Evolutionary conservation across 2,329 filamentous ascomycete species (phyloP), one percentile per base, ranked within the genome.

Genomic region (Chrysoporthe deuterocubensis): DNA sequence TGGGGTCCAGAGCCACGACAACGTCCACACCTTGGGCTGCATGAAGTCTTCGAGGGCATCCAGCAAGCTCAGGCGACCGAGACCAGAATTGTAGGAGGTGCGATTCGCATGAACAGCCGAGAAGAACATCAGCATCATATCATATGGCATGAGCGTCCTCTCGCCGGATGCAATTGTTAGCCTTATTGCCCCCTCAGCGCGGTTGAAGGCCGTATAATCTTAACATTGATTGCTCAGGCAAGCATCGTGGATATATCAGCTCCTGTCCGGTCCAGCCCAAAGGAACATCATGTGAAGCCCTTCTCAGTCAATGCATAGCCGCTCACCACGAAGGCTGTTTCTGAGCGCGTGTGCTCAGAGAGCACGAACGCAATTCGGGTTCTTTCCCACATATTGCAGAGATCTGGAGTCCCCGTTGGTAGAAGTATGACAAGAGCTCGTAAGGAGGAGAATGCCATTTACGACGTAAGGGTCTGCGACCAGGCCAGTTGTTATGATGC

Each of bases 1-100:
- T 54, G 50, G 50, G 32, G 50, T 34, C 50, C 14, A 26, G 50
- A 54, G 50, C 50, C 50, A 54, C 50, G 26, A 54, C 50, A 54
- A 32, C 26, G 11, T 7, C 50, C 50, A 54, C 26, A 14, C 9
- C 13, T 34, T 54, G 50, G 26, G 50, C 13, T 34, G 21, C 50
- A 54, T 34, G 50, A 32, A 16, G 13, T 34, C 26, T 21, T 34
- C 48, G 48, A 26, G 48, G 50, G 32, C 11, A 21, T 14, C 50
- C 26, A 54, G 50, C 50, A 13, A 54, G 50, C 11, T 32, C 50
- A 54, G 50, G 50, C 50, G 11, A 21, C 11, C 50, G 50, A 34
- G 6, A 6, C 5, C 50, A 34, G 5, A 14, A 14, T 54, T 13
- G 26, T 32, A 4, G 13, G 16, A 26, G 50, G 26, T 5, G 32